Evolutionary conservation across 176 grass and related monocot species (phyloP), one percentile per base, ranked within the genome.

Genomic region (Lolium perenne): DNA sequence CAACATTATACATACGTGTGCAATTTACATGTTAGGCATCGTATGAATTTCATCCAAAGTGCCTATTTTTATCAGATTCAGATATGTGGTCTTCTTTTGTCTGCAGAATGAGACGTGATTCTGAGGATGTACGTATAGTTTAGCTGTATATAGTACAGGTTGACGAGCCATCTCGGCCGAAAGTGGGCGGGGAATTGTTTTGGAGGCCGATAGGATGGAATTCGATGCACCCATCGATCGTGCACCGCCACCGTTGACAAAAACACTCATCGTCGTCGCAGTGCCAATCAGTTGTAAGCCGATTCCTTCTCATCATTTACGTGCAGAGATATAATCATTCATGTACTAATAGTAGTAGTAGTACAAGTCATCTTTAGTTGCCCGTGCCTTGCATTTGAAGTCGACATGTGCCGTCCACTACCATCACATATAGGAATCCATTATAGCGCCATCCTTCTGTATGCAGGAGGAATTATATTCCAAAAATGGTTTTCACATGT

Each of bases 321-420:
- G 50, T 25, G 8, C 6, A 25, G 53, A 26, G 17, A 68, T 38
- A 17, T 53, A 35, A 64, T 58, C 71, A 10, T 32, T 8, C 8
- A 2, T 35, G 32, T 38, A 21, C 5, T 14, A 51, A 59, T 60
- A 32, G 21, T 21, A 45, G 21, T 21, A 45, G 2, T 4, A 25
- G 12, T n/a, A 5, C 9, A 45, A 43, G 10, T 7, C 13, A 17
- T 43, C 11, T 45, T 41, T 87, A 55, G 45, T 17, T 14, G 58
- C 68, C 47, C 22, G 22, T 80, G 53, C 51, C 80, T 65, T 89
- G 76, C 46, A 35, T n/a, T 63, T 16, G 81, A 89, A 80, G 76
- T 26, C 29, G 55, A 88, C 55, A 64, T 43, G 65, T 76, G 64
- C 73, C 22, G 5, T 46, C 23, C 71, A 9, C 32, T 35, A 35